A percentile compares a stretch with the other conserved stretches of the same genome.
These are phyloP conservation scores for Barnettozyma wickerhamii DNA, from an alignment of 805 yeast species.

Conservation along the genomic window DNA sequence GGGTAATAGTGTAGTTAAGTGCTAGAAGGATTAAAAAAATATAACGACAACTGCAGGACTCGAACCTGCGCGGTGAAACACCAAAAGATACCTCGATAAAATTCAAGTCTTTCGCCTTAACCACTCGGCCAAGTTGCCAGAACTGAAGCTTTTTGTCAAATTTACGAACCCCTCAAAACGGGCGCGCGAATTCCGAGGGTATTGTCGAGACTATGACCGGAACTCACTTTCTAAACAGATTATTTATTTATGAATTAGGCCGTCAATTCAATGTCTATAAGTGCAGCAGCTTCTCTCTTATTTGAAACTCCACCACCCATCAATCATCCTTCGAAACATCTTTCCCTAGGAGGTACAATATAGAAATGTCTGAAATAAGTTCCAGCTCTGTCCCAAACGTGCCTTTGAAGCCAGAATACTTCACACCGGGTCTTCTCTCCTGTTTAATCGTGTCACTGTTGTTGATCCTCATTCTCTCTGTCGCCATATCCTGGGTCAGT, in stretches of 20 bases:
- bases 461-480: conserved; percentile 49
- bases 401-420: conserved; percentile 43
- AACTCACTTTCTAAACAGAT: background rate
- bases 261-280: too few species aligned
- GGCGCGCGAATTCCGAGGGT: background rate
- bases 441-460: conserved; percentile 61
- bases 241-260: background rate
- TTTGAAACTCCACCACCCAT: background rate
- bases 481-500: conserved; percentile 69
- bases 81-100: conserved; percentile 6
- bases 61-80: conserved; percentile 36
- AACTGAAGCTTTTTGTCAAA: too few species aligned
- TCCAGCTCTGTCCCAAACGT: conserved; percentile 27
- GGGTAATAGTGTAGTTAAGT: background rate
- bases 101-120: conserved; percentile 42
- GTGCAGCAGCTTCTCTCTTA: background rate
- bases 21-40: too few species aligned
- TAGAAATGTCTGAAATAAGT: conserved; percentile 1
- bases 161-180: background rate
- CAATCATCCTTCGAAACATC: background rate
- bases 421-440: conserved; percentile 81
- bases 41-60: conserved; percentile 39
- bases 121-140: conserved; percentile 33
- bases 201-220: background rate
- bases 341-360: background rate